These are phyloP conservation scores for Fusarium oligoseptatum DNA, from an alignment of 2,329 filamentous ascomycete genomes.

Conservation along the genomic window DNA sequence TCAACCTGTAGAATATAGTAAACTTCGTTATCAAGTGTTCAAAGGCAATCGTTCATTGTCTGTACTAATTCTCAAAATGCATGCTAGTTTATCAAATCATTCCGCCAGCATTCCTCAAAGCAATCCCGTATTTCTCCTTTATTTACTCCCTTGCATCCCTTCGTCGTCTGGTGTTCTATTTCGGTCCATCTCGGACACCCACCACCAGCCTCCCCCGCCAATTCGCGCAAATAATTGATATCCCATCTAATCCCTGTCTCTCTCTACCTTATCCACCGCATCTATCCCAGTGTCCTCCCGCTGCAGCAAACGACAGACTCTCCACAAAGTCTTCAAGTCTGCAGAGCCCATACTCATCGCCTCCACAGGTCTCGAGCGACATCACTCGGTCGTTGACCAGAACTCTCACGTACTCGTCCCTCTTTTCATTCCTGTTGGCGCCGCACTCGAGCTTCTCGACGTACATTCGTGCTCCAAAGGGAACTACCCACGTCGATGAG, in stretches of 20 bases:
- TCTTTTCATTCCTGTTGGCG: constrained; percentile 71
- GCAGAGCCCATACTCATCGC: constrained; percentile 79
- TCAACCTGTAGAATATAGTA: neutral
- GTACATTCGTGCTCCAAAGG: constrained; percentile 85
- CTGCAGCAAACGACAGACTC: constrained; percentile 79
- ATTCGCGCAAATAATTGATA: constrained; percentile 28
- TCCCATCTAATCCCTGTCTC: constrained; percentile 16
- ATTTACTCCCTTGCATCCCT: constrained; percentile 15
- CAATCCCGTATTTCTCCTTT: constrained; percentile 20
- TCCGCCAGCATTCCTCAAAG: neutral
- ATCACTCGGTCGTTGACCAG: constrained; percentile 88
- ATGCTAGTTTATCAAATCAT: neutral
- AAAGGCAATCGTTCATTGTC: neutral
- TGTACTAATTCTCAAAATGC: neutral
- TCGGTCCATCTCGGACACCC: constrained; percentile 11
- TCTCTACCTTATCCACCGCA: constrained; percentile 22
- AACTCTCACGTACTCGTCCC: constrained; percentile 81
- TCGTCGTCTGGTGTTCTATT: constrained; percentile 23
- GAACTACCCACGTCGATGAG: constrained; percentile 82
- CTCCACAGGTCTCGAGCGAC: constrained; percentile 76
- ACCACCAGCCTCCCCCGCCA: neutral
- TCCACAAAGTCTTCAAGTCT: constrained; percentile 77
- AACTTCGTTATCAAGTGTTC: neutral
- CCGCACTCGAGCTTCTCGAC: constrained; percentile 87
- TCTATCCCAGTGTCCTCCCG: constrained; percentile 77